Base-by-base conservation (phyloP, 2,329 filamentous ascomycete species). In the Pseudonectria foliicola region DNA sequence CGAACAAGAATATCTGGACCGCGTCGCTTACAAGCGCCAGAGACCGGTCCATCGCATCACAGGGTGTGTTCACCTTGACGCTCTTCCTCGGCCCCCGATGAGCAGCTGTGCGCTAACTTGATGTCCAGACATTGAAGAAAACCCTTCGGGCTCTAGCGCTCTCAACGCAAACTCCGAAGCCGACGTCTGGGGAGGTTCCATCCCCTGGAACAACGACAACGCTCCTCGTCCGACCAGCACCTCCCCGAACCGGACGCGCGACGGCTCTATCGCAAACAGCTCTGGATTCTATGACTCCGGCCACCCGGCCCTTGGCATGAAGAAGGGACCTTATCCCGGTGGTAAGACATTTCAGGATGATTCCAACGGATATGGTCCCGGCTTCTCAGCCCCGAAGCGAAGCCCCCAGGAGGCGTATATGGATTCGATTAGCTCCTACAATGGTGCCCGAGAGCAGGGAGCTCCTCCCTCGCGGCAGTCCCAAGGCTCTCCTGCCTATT, bases 141-240 rank as follows among this genome's bases (percentile, higher is more conserved):
- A 52, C 35, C 76, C 80, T 51, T 79, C 77, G 4, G 83, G 82
- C 31, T 85, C 82, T 6, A 72, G 78, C 41, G 82, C 81, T 39
- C 66, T 88, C 26, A 70, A 84, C 40, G 70, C 76, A 29, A 75
- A 78, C 27, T 84, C 82, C 8, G 80, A 86, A 51, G 74, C 75
- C 13, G 80, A 85, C 46, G 66, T 70, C 30, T 85, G 80, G 77
- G 57, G 80, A 77, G 57, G 51, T 40, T 62, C 67, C 43, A 63
- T 69, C 25, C 71, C 74, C 12, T 87, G 82, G 82, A 73, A 71
- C 43, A 61, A 66, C 15, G 73, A 77, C 29, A 60, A 50, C 21
- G 39, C 49, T 32, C 37, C 54, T 26, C 58, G 55, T 45, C 68
- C 70, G 25, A 68, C 68, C 37, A 75, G 66, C 44, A 71, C 71